Percentiles rank a stretch among this genome's conserved stretches.
phyloP scores from a whole-genome alignment of 306 rosid genomes.

The Arachis stenosperma region DNA sequence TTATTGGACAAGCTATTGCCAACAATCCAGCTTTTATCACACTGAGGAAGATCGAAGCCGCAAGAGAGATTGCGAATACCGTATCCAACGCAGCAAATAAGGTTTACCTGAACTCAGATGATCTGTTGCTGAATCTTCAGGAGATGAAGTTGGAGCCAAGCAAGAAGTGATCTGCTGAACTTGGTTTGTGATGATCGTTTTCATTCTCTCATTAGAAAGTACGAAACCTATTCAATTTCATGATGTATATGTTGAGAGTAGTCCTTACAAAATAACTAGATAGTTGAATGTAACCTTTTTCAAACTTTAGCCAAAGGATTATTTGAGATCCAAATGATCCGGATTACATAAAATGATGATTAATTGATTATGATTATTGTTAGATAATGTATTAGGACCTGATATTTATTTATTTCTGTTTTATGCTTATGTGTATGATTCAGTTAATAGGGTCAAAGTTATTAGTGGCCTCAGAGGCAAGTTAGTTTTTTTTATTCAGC shows the following conservation, averaged over 20 bases:
- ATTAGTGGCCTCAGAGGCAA: no score
- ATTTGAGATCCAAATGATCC: slow-evolving; percentile 3
- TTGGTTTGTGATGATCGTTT: slow-evolving; percentile 2
- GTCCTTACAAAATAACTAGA: slow-evolving; percentile 1
- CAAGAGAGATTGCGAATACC: slow-evolving; percentile 79
- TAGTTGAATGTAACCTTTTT: slow-evolving; percentile 2
- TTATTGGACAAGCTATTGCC: slow-evolving; percentile 83
- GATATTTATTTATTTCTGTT: no score
- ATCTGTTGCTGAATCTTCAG: slow-evolving; percentile 85
- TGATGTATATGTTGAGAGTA: slow-evolving; percentile 18
- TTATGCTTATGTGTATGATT: no score
- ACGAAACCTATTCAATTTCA: slow-evolving; percentile 11
- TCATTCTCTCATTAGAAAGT: slow-evolving; percentile 20
- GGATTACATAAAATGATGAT: neutral
- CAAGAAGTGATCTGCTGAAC: slow-evolving; percentile 40
- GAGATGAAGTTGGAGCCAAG: slow-evolving; percentile 56
- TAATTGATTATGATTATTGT: slow-evolving; percentile 4
- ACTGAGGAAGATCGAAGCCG: slow-evolving; percentile 90
- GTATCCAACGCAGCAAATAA: slow-evolving; percentile 67
- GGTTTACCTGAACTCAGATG: slow-evolving; percentile 66
- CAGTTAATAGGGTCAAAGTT: no score
- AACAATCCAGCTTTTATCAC: slow-evolving; percentile 79
- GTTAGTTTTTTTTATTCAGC: no score
- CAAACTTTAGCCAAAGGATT: slow-evolving; percentile 17
- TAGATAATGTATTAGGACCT: no score